phyloP scores from a whole-genome alignment of 129 eudicot species.

The Flaveria trinervia region DNA sequence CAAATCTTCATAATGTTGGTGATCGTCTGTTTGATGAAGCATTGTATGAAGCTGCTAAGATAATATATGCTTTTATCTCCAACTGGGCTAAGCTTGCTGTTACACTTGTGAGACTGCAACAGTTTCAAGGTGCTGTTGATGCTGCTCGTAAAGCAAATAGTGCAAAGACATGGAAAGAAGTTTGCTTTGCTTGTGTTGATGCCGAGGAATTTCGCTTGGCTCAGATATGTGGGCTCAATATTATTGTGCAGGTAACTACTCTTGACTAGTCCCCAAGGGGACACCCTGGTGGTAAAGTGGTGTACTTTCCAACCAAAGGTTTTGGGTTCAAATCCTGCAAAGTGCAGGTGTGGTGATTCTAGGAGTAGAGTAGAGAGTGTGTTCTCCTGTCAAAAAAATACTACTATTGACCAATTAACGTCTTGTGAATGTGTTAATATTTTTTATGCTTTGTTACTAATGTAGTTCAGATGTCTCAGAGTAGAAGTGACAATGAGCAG shows the following conservation, averaged over 20 bases:
- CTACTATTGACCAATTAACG: neutral
- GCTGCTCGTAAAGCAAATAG: slow-evolving; percentile 99
- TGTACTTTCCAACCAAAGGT: no score
- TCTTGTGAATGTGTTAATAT: neutral
- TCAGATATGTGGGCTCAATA: slow-evolving; percentile 96
- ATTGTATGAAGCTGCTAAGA: slow-evolving; percentile 95
- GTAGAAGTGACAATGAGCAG: neutral
- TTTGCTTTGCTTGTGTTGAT: slow-evolving; percentile 98
- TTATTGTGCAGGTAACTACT: slow-evolving; percentile 71
- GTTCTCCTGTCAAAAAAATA: no score
- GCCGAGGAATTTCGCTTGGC: slow-evolving; percentile 99
- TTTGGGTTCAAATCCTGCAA: no score
- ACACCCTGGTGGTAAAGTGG: no score
- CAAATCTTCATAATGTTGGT: slow-evolving; percentile 88
- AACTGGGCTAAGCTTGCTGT: slow-evolving; percentile 96
- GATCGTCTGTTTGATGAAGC: slow-evolving; percentile 96
- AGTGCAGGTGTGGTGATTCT: no score
- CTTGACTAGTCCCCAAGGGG: neutral
- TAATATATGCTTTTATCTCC: slow-evolving; percentile 89
- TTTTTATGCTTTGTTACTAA: neutral
- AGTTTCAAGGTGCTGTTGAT: slow-evolving; percentile 98
- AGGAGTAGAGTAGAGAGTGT: no score
- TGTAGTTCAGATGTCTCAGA: neutral
- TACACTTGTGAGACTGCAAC: slow-evolving; percentile 86
- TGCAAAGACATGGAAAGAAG: slow-evolving; percentile 99